Conservation (phyloP, 331 rosid species). For the Malus hybrid region DNA sequence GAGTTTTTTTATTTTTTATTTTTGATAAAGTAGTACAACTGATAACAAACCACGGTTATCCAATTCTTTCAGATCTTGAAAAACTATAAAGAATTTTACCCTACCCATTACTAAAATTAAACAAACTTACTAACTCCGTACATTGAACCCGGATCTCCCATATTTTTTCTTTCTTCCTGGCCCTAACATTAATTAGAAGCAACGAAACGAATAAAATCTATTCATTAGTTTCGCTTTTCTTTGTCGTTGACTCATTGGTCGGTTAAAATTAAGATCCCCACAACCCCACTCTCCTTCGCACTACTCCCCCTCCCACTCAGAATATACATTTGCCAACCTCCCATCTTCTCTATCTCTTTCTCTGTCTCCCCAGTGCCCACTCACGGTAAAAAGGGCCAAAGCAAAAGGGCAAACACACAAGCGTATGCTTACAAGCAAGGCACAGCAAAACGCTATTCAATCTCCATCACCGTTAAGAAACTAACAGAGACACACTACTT, state of each 20-base stretch:
- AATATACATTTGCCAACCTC: background rate
- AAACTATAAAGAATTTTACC: too few species aligned
- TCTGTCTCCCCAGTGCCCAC: background rate
- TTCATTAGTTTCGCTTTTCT: background rate
- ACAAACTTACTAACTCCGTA: too few species aligned
- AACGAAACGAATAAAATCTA: too few species aligned
- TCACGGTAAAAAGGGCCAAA: background rate
- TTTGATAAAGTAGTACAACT: too few species aligned
- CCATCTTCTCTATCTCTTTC: background rate
- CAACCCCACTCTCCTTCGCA: background rate
- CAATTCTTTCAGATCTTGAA: rapidly evolving
- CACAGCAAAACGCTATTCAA: background rate
- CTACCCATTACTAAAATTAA: rapidly evolving
- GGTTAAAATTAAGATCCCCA: background rate
- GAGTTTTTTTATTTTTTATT: background rate
- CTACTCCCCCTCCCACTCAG: background rate
- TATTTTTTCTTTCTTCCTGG: too few species aligned
- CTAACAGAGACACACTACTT: background rate
- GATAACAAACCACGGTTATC: rapidly evolving
- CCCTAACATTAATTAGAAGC: too few species aligned
- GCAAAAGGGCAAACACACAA: background rate
- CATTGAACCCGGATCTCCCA: too few species aligned
- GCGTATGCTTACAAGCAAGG: background rate
- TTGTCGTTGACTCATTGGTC: background rate
- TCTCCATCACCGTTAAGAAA: background rate